phyloP scores from a whole-genome alignment of 805 yeast species.

The Suhomyces tanzawaensis region DNA sequence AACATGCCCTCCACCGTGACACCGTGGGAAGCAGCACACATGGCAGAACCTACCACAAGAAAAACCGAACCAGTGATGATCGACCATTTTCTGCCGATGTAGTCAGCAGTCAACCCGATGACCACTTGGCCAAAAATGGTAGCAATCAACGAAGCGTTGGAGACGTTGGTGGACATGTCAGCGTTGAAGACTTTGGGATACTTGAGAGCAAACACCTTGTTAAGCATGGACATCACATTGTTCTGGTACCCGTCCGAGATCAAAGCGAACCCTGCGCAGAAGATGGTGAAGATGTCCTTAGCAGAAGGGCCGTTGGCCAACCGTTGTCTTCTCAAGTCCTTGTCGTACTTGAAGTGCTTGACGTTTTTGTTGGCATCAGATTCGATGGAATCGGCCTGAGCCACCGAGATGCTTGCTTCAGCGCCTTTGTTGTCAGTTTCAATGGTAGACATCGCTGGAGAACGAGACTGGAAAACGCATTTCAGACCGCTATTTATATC shows the following conservation, averaged over 20 bases:
- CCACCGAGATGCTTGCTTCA: neutral
- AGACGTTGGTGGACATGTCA: constrained; percentile 58
- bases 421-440: neutral
- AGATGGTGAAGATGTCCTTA: constrained; percentile 43
- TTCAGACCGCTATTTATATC: too few relatives aligned
- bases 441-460: neutral
- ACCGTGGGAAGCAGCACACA: constrained; percentile 74
- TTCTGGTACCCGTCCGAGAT: constrained; percentile 79
- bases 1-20: constrained; percentile 57
- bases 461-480: too few relatives aligned
- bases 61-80: constrained; percentile 60
- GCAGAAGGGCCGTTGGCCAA: constrained; percentile 22
- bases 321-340: constrained; percentile 29
- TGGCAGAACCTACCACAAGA: constrained; percentile 59
- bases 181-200: constrained; percentile 46
- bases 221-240: constrained; percentile 68
- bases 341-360: constrained; percentile 30
- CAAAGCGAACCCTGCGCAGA: constrained; percentile 73
- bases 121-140: constrained; percentile 69
- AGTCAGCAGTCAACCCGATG: constrained; percentile 63
- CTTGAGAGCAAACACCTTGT: constrained; percentile 49
- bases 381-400: constrained; percentile 2
- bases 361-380: neutral
- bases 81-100: constrained; percentile 69
- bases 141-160: constrained; percentile 67